These are phyloP conservation scores for Oenanthe sinensis DNA, from an alignment of 129 eudicot genomes.

Conservation along the genomic window DNA sequence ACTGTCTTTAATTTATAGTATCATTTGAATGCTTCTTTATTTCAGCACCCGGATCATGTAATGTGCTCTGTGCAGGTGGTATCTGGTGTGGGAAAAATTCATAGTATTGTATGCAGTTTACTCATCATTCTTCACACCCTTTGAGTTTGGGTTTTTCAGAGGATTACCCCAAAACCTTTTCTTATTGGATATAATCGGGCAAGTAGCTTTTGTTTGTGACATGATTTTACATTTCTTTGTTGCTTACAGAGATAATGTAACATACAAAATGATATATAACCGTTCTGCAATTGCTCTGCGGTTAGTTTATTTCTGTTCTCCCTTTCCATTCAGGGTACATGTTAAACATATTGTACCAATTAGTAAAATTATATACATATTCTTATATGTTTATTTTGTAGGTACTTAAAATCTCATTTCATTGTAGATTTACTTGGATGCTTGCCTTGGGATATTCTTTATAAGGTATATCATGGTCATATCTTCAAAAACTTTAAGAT, in stretches of 20 bases:
- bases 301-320: constrained; percentile 25
- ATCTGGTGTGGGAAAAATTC: constrained; percentile 74
- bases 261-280: constrained; percentile 66
- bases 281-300: constrained; percentile 65
- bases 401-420: constrained; percentile 80
- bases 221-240: constrained; percentile 78
- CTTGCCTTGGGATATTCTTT: constrained; percentile 85
- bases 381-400: constrained; percentile 14
- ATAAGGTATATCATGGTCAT: constrained; percentile 39
- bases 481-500: background rate
- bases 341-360: background rate
- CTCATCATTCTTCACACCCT: constrained; percentile 90
- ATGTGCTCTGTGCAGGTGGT: constrained; percentile 65
- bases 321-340: background rate
- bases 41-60: background rate
- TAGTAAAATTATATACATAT: background rate
- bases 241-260: constrained; percentile 73
- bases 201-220: constrained; percentile 70
- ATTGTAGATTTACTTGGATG: constrained; percentile 67
- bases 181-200: constrained; percentile 71
- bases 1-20: background rate
- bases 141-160: constrained; percentile 95
- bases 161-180: constrained; percentile 75
- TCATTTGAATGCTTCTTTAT: background rate
- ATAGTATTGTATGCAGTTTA: constrained; percentile 86